phyloP scores from a whole-genome alignment of 306 rosid genomes.

The Cicer chorassanicum region DNA sequence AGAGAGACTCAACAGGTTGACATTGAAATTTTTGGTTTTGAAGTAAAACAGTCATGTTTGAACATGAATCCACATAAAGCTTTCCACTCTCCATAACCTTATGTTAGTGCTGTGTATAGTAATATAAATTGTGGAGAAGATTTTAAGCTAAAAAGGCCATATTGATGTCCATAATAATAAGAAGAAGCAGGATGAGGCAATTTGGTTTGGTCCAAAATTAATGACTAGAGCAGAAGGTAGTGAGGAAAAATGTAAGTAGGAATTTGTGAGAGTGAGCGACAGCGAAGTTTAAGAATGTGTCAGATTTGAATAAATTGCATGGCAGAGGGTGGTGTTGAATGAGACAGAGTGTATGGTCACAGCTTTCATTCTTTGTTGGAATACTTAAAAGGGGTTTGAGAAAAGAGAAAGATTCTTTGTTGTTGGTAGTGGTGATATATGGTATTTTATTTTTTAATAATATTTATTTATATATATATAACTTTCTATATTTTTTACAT shows the following conservation, averaged over 20 bases:
- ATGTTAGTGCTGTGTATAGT: background rate
- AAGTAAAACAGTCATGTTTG: too few relatives aligned
- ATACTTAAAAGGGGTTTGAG: background rate
- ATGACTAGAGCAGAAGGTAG: constrained; percentile 50
- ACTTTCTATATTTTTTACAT: too few relatives aligned
- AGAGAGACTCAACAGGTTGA: too few relatives aligned
- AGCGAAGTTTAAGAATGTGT: constrained; percentile 20
- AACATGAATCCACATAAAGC: too few relatives aligned
- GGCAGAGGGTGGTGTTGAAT: constrained; percentile 25
- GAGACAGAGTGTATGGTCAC: constrained; percentile 34
- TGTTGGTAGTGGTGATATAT: constrained; percentile 7
- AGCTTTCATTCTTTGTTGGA: background rate
- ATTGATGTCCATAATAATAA: background rate
- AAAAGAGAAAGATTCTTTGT: constrained; percentile 44
- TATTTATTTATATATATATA: too few relatives aligned
- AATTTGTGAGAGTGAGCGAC: constrained; percentile 47
- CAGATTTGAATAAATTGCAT: constrained; percentile 39
- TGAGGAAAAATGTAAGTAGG: constrained; percentile 55
- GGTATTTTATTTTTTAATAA: too few relatives aligned
- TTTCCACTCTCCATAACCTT: constrained; percentile 38
- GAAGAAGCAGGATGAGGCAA: background rate
- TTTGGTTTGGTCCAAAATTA: constrained; percentile 42
- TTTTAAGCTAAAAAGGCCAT: constrained; percentile 25
- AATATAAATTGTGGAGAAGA: background rate
- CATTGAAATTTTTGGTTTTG: too few relatives aligned